Conservation (phyloP, 164 flowering plant species). For the Litsea cubeba region DNA sequence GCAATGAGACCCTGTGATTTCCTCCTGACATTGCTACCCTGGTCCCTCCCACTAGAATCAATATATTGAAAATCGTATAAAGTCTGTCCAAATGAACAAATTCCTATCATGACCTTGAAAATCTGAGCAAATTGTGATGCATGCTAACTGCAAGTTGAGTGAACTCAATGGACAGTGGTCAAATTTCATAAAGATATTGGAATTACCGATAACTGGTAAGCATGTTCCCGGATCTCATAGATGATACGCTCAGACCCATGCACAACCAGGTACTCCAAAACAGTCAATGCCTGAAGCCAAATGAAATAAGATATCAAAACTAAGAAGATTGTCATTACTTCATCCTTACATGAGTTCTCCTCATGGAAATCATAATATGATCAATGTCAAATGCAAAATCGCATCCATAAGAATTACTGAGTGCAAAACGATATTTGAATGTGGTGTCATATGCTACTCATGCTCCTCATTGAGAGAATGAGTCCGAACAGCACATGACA, state of each 20-base stretch:
- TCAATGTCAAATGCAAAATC: neutral
- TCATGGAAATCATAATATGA: too few species aligned
- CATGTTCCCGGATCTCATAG: conserved; percentile 87
- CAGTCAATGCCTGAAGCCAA: conserved; percentile 70
- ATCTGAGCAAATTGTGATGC: neutral
- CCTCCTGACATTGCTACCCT: conserved; percentile 90
- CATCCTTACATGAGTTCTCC: neutral
- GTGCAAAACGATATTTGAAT: too few species aligned
- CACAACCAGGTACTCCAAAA: conserved; percentile 89
- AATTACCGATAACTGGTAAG: conserved; percentile 88
- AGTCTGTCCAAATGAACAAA: conserved; percentile 40
- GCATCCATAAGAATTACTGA: neutral
- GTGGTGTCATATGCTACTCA: too few species aligned
- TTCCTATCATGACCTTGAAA: neutral
- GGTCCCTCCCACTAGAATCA: conserved; percentile 95
- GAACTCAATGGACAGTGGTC: neutral
- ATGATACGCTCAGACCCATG: conserved; percentile 97
- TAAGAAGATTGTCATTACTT: neutral
- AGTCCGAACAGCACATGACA: neutral
- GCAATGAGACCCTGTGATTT: conserved; percentile 90
- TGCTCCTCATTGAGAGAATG: too few species aligned
- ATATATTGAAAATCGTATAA: conserved; percentile 89
- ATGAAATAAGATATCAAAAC: conserved; percentile 10
- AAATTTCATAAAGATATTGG: neutral
- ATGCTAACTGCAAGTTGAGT: neutral